phyloP scores from a whole-genome alignment of 2,329 filamentous ascomycete genomes.

The Calonectria hongkongensis region DNA sequence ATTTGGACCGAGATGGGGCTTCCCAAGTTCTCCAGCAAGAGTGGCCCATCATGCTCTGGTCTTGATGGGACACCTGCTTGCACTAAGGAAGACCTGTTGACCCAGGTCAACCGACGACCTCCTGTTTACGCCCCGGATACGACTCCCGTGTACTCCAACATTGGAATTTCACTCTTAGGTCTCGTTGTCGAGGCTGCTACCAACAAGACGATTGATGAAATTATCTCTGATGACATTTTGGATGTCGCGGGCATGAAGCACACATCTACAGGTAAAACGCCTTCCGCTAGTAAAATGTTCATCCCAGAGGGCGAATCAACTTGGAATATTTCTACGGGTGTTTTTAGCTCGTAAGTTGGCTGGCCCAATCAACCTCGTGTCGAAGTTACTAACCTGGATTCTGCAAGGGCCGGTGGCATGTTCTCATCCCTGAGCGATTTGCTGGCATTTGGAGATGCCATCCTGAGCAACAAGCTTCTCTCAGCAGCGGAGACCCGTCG shows the following conservation, averaged over 20 bases:
- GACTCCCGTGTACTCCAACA: conserved; percentile 70
- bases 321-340: conserved; percentile 60
- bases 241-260: conserved; percentile 64
- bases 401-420: conserved; percentile 60
- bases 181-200: conserved; percentile 67
- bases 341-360: conserved; percentile 58
- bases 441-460: conserved; percentile 63
- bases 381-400: conserved; percentile 4
- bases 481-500: conserved; percentile 61
- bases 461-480: conserved; percentile 65
- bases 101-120: conserved; percentile 53
- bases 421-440: conserved; percentile 66
- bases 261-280: conserved; percentile 60
- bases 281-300: conserved; percentile 58
- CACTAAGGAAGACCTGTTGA: conserved; percentile 54
- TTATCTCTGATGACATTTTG: conserved; percentile 64
- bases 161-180: conserved; percentile 66
- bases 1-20: conserved; percentile 58
- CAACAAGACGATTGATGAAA: conserved; percentile 61
- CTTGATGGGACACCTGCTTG: conserved; percentile 59
- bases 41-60: conserved; percentile 59
- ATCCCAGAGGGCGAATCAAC: conserved; percentile 59
- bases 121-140: conserved; percentile 66
- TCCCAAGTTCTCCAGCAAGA: conserved; percentile 55
- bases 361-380: fast-evolving